Evolutionary conservation across 371 early-diverging fungal genomes (phyloP), one percentile per base, ranked within the genome.

Genomic region (Zancudomyces culisetae): DNA sequence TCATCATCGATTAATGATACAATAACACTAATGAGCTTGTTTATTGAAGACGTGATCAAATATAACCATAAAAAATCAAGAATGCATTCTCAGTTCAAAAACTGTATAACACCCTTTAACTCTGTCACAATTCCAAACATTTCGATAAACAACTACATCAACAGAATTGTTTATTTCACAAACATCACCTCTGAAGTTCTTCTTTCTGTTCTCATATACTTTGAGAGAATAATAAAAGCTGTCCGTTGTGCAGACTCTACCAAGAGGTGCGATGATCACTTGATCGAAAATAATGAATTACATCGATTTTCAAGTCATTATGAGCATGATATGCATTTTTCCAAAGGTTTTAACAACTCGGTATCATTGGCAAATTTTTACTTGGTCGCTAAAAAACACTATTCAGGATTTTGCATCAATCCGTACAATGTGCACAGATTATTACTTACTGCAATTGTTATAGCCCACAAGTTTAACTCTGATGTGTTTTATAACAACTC

Each of bases 401-500:
- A 35, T 35, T 35, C 35, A 6, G 46, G 80, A 26, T 68, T 77
- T 29, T 35, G 35, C 15, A 64, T 86, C 46, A 79, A 70, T 60
- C 79, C 81, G 21, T 77, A 73, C 59, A 88, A 85, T 56, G 75
- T 87, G 19, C 90, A 90, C 61, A 76, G 89, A 6, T 60, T 90
- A 51, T 58, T 86, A 2, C 83, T 90, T 39, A 71, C 85, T n/a
- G 80, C 80, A 41, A 72, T 83, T 27, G 77, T 83, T 27, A 76
- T 86, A 3, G 84, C 84, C n/a, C 77, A 81, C 56, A 88, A 88
- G 69, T 85, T 88, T 48, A 71, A 76, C 24, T 79, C 80, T 0
- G 88, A 88, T 65, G 70, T 83, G 0, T 88, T 85, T 52, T 85
- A 79, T 63, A 78, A 84, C 47, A 89, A 87, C 50, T 65, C 73